phyloP scores from a whole-genome alignment of 2,329 filamentous ascomycete genomes.

The Metarhizium robertsii region DNA sequence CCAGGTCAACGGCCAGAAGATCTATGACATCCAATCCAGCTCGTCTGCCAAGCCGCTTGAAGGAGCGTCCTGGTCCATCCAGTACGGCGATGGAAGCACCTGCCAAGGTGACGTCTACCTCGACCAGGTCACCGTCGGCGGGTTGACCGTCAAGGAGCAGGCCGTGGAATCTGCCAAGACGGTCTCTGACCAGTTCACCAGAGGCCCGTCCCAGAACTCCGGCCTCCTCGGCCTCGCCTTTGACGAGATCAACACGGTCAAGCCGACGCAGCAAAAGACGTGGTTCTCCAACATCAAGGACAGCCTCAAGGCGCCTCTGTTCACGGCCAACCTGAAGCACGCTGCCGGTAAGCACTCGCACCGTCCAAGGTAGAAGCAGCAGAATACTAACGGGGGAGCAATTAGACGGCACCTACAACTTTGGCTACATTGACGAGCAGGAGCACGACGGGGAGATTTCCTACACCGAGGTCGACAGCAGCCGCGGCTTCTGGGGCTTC shows the following conservation, averaged over 20 bases:
- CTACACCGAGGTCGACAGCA: slow-evolving; percentile 51
- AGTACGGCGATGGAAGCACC: slow-evolving; percentile 33
- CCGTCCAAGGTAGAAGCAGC: neutral
- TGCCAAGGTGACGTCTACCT: slow-evolving; percentile 33
- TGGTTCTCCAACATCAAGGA: slow-evolving; percentile 27
- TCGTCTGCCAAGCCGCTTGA: slow-evolving; percentile 25
- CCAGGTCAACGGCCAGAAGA: slow-evolving; percentile 27
- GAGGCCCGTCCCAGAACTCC: slow-evolving; percentile 28
- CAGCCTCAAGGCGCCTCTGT: slow-evolving; percentile 30
- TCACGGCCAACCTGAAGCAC: slow-evolving; percentile 60
- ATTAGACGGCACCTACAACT: slow-evolving; percentile 57
- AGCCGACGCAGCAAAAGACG: slow-evolving; percentile 29
- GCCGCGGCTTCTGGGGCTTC: slow-evolving; percentile 53
- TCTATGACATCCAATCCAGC: slow-evolving; percentile 28
- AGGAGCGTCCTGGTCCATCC: slow-evolving; percentile 31
- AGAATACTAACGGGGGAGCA: neutral
- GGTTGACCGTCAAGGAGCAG: slow-evolving; percentile 28
- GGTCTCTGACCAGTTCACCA: slow-evolving; percentile 30
- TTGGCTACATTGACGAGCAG: slow-evolving; percentile 56
- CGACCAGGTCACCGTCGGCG: slow-evolving; percentile 32
- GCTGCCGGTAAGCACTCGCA: slow-evolving; percentile 15
- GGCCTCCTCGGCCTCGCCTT: slow-evolving; percentile 36
- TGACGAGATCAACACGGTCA: slow-evolving; percentile 30
- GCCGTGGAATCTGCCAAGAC: slow-evolving; percentile 32
- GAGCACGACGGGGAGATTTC: slow-evolving; percentile 55